A percentile compares a stretch with the other conserved stretches of the same genome.
Evolutionary conservation across 2,329 filamentous ascomycete species (phyloP).

Genomic region (Alternaria brassicicola): DNA sequence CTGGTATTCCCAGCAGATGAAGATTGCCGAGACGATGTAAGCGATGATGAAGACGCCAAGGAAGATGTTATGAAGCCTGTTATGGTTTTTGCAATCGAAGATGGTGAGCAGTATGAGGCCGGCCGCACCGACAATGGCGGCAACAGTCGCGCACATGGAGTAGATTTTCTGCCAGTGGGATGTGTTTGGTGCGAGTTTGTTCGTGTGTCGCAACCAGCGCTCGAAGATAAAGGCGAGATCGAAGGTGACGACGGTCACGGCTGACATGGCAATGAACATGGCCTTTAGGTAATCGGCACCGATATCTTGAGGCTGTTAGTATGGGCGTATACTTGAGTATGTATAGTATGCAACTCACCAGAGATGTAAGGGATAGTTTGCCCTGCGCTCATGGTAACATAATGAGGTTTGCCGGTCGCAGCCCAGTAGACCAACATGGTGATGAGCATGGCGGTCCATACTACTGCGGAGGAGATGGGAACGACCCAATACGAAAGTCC

Average conservation of each 20-base stretch:
- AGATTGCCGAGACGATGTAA: constrained; percentile 84
- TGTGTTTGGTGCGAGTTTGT: constrained; percentile 77
- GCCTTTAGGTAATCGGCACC: constrained; percentile 71
- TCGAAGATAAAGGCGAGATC: constrained; percentile 81
- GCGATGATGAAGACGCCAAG: constrained; percentile 82
- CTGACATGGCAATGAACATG: constrained; percentile 75
- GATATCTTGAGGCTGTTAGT: constrained; percentile 54
- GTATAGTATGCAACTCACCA: constrained; percentile 50
- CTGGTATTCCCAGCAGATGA: constrained; percentile 89
- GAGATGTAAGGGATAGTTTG: constrained; percentile 76
- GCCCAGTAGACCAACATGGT: constrained; percentile 75
- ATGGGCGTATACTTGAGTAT: not conserved
- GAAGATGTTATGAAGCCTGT: constrained; percentile 73
- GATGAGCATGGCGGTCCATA: constrained; percentile 65
- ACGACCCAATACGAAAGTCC: constrained; percentile 64
- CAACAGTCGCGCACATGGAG: constrained; percentile 65
- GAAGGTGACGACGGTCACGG: constrained; percentile 77
- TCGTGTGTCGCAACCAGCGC: constrained; percentile 81
- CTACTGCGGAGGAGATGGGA: constrained; percentile 68
- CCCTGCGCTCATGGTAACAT: constrained; percentile 63
- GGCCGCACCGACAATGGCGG: constrained; percentile 74
- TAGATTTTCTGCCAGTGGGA: constrained; percentile 68
- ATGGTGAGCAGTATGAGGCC: constrained; percentile 84
- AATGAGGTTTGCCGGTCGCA: constrained; percentile 61
- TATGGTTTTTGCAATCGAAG: constrained; percentile 79